A percentile compares a stretch with the other conserved stretches of the same genome.
These are phyloP conservation scores for Xylaria bambusicola DNA, from an alignment of 495 filamentous ascomycete species.

Conservation along the genomic window DNA sequence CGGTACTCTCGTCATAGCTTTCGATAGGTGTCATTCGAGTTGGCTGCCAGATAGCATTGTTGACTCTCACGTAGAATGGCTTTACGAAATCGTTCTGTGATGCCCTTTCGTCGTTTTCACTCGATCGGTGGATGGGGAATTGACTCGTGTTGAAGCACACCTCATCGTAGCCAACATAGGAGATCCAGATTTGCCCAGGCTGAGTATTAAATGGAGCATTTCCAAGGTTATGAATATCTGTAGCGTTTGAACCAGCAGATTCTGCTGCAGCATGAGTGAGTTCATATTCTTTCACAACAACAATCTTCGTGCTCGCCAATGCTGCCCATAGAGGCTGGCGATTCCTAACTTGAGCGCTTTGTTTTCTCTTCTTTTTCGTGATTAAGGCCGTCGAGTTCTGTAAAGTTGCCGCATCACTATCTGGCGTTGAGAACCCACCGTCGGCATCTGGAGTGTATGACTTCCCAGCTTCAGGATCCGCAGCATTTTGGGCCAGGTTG, in stretches of 20 bases:
- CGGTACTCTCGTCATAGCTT: conserved; percentile 52
- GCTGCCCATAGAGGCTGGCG: conserved; percentile 94
- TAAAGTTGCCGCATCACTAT: conserved; percentile 42
- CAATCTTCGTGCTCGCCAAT: conserved; percentile 90
- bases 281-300: conserved; percentile 89
- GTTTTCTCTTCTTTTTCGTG: conserved; percentile 83
- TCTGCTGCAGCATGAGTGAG: conserved; percentile 76
- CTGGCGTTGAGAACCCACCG: conserved; percentile 46
- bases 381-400: conserved; percentile 39
- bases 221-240: conserved; percentile 76
- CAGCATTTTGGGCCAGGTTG: conserved; percentile 42
- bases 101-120: conserved; percentile 44
- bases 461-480: conserved; percentile 53
- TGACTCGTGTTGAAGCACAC: conserved; percentile 80
- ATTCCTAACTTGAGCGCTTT: conserved; percentile 84
- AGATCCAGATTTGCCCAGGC: conserved; percentile 83
- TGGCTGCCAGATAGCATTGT: conserved; percentile 86
- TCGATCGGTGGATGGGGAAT: conserved; percentile 45
- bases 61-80: conserved; percentile 86
- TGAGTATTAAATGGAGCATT: conserved; percentile 71
- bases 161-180: conserved; percentile 76
- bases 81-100: conserved; percentile 62
- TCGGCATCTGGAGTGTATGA: conserved; percentile 42
- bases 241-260: conserved; percentile 71
- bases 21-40: conserved; percentile 65